A percentile compares a stretch with the other conserved stretches of the same genome.
Conservation (phyloP, 805 yeast genomes). For the Nakazawaea siamensis region DNA sequence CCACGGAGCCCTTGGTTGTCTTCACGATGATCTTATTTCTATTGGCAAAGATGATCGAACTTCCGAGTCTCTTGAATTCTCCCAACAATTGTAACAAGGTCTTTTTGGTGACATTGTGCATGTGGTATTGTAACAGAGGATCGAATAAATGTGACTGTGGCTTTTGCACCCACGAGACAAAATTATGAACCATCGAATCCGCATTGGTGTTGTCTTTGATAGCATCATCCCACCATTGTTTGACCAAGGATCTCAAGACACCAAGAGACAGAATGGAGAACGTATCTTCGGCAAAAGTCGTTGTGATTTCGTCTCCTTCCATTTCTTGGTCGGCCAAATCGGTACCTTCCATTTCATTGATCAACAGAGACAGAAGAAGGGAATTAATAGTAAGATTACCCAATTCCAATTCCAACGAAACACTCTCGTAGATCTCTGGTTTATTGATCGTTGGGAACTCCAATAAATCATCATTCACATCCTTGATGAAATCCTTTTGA, state of each 20-base stretch:
- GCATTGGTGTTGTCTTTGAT: conserved; percentile 59
- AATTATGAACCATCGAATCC: conserved; percentile 72
- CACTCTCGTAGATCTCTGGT: conserved; percentile 74
- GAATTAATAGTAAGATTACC: conserved; percentile 82
- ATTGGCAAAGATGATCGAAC: conserved; percentile 71
- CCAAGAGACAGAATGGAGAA: conserved; percentile 69
- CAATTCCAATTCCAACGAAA: conserved; percentile 69
- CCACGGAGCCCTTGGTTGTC: conserved; percentile 73
- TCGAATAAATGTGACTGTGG: conserved; percentile 70
- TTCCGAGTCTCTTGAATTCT: conserved; percentile 75
- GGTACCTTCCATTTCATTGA: conserved; percentile 85
- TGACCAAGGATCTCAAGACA: conserved; percentile 66
- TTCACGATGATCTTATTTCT: conserved; percentile 64
- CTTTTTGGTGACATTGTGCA: conserved; percentile 78
- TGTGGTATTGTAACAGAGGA: conserved; percentile 73
- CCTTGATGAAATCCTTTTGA: conserved; percentile 47
- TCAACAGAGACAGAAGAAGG: conserved; percentile 70
- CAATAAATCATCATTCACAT: conserved; percentile 38
- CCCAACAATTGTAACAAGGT: conserved; percentile 72
- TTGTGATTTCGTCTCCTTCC: conserved; percentile 7
- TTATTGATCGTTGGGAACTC: conserved; percentile 66
- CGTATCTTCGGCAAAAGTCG: conserved; percentile 68
- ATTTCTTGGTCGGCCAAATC: conserved; percentile 23
- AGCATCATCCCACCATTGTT: conserved; percentile 93
- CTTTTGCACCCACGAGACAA: conserved; percentile 82